Evolutionary conservation across 2,329 filamentous ascomycete species (phyloP), one percentile per base, ranked within the genome.

Genomic region (Pseudocercospora macadamiae): DNA sequence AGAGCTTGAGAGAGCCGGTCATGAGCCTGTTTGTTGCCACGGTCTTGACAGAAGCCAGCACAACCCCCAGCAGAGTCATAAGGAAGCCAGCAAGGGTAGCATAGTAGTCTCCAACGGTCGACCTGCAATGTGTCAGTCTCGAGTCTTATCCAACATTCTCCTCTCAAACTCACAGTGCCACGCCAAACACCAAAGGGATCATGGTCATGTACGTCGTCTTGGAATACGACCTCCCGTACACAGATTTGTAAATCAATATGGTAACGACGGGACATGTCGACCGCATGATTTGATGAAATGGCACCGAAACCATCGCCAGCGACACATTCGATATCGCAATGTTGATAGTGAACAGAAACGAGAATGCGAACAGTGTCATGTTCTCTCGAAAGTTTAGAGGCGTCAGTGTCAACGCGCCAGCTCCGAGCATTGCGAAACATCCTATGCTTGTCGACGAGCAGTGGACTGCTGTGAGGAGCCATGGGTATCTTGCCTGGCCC

Each of bases 311-410:
- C 79, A 85, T 70, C n/a, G 68, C 61, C 76, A 86, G 77, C n/a
- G 84, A 86, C 21, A 86, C 77, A 72, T 86, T 86, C n/a, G 83
- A 85, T 45, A 86, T 81, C 58, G 84, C 84, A 64, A 87, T 86
- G 72, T 87, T 87, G 70, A 84, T 77, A 14, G 84, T 86, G 72
- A 86, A 87, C 6, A 87, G 78, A 37, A 81, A 76, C 32, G 84
- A 86, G 70, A 87, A 87, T 47, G 81, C 77, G 28, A 84, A 73
- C 37, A 86, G 77, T n/a, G 80, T 77, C 39, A 83, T 70, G 70
- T 84, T 80, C 68, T 86, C 83, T 26, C 77, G 79, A 26, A 76
- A 75, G 3, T 77, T 78, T 36, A 87, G 74, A 57, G 78, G 77
- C 9, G 82, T 82, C 53, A 83, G 74, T 65, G 78, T 79, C 68